Conservation (phyloP, 306 rosid genomes). For the Ammopiptanthus mongolicus region DNA sequence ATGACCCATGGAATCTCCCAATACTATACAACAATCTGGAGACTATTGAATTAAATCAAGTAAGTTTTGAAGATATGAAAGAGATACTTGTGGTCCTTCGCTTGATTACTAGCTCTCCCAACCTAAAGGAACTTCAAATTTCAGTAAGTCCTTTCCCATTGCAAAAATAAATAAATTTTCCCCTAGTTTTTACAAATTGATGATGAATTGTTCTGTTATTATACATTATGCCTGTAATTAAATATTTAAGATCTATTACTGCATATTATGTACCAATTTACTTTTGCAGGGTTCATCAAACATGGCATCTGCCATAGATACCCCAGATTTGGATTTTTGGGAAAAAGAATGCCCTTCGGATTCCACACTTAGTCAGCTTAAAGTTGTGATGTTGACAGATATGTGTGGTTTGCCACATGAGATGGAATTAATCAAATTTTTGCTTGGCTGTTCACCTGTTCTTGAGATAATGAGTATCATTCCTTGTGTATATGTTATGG, state of each 20-base stretch:
- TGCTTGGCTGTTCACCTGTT: constrained; percentile 61
- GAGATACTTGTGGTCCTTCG: constrained; percentile 84
- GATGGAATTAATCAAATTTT: constrained; percentile 68
- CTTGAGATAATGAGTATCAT: constrained; percentile 59
- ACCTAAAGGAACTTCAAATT: constrained; percentile 72
- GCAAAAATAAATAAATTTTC: not conserved
- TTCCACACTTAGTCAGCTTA: constrained; percentile 46
- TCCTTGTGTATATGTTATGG: constrained; percentile 44
- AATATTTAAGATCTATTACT: not conserved
- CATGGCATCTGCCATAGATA: constrained; percentile 39
- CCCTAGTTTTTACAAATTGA: not conserved
- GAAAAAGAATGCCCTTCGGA: constrained; percentile 43
- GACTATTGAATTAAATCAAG: constrained; percentile 74
- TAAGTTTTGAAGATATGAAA: constrained; percentile 85
- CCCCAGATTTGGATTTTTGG: constrained; percentile 75
- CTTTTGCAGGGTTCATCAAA: constrained; percentile 59
- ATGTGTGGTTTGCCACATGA: constrained; percentile 77
- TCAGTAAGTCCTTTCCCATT: constrained; percentile 51
- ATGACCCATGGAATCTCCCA: constrained; percentile 37
- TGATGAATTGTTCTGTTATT: not conserved
- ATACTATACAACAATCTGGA: constrained; percentile 52
- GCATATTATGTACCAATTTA: constrained; percentile 4
- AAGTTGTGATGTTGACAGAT: constrained; percentile 61
- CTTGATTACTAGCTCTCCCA: constrained; percentile 79
- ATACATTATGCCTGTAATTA: not conserved